Base-by-base conservation (phyloP, 352 stramenopile species). In the Pythium dissotocum region DNA sequence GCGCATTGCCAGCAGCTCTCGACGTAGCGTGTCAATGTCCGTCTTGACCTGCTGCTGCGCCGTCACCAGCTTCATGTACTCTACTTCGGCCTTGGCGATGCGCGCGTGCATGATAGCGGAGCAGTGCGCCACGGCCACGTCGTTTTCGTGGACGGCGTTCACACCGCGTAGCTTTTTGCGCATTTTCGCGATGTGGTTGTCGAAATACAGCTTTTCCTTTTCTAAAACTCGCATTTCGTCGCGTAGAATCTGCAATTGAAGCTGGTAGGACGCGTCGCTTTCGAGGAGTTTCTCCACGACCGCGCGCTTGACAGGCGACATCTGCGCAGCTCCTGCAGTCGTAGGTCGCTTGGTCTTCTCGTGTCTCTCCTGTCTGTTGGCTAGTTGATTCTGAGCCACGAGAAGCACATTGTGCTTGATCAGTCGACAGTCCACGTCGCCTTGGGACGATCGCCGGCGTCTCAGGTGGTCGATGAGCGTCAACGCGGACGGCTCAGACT, bases 1-100 rank as follows among this genome's bases (percentile, higher is more conserved):
- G 26, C 76, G 73, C 51, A 91, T 58, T 0, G 83, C 85, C 24
- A 89, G 53, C 28, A 93, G 49, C 56, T 91, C 85, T 24, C 71
- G 80, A 7, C 85, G 79, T 0, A 89, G 72, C 9, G 71, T 74
- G 60, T 93, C 85, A 2, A 93, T 83, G 12, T 85, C 75, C 9
- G 73, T 79, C 32, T 79, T 82, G 33, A 90, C 73, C n/a, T 85
- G 71, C 59, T 82, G 75, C 69, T 93, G 85, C 26, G 80, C 67
- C 1, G 78, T 91, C 44, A 91, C 73, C 8, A 89, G 70, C 58
- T 91, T 93, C 85, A 93, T 93, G 63, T 78, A 91, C 58, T 93
- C 85, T 59, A 90, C 83, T 51, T 93, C 83, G 0, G 81, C 81
- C 60, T 93, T 93, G 9, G 78, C 77, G 30, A 93, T 65, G 0